Conservation (phyloP, 2,329 filamentous ascomycete species). For the Neonectria faginata region DNA sequence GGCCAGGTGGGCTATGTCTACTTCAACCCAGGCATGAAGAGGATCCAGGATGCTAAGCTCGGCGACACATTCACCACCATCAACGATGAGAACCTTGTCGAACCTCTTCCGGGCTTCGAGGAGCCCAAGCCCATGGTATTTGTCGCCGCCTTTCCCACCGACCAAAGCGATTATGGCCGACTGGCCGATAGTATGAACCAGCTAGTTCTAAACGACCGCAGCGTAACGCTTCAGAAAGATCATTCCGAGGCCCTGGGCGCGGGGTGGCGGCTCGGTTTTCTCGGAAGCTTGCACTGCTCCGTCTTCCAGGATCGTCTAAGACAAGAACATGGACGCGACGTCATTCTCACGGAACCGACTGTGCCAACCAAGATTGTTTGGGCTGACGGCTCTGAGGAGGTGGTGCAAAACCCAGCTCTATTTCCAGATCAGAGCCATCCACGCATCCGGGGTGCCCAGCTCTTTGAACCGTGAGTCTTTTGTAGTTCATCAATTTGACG, state of each 20-base stretch:
- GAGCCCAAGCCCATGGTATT: constrained; percentile 99
- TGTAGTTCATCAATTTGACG: background rate
- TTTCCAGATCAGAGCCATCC: constrained; percentile 79
- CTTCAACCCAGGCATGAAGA: constrained; percentile 99
- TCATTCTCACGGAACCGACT: constrained; percentile 96
- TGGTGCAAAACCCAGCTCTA: constrained; percentile 86
- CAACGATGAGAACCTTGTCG: constrained; percentile 79
- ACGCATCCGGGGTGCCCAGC: constrained; percentile 57
- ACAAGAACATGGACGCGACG: constrained; percentile 92
- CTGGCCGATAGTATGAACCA: constrained; percentile 95
- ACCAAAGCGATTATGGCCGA: constrained; percentile 87
- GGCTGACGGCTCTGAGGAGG: constrained; percentile 78
- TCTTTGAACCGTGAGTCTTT: constrained; percentile 63
- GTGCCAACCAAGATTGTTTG: constrained; percentile 91
- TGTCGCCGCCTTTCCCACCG: constrained; percentile 93
- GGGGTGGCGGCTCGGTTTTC: constrained; percentile 92
- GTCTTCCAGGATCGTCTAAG: constrained; percentile 96
- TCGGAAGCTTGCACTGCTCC: constrained; percentile 98
- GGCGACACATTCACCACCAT: constrained; percentile 93
- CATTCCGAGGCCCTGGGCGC: constrained; percentile 93
- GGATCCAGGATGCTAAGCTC: constrained; percentile 92
- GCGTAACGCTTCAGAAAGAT: constrained; percentile 93
- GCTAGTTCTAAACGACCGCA: constrained; percentile 92
- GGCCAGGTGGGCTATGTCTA: constrained; percentile 97
- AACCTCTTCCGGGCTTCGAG: constrained; percentile 90